phyloP scores from a whole-genome alignment of 306 rosid species.

The Acacia crassicarpa region DNA sequence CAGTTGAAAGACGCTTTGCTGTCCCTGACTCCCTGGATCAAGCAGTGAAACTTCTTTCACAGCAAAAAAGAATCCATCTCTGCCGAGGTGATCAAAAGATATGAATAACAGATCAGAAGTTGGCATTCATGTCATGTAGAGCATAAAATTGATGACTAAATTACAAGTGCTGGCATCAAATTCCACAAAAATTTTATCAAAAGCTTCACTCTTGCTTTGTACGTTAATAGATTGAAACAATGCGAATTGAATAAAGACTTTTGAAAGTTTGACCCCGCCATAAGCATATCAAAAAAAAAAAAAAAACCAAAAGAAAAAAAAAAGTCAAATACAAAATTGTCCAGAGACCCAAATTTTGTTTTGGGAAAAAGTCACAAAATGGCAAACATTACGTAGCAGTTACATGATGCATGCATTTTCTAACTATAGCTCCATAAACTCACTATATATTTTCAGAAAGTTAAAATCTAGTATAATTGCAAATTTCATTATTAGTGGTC shows the following conservation, averaged over 20 bases:
- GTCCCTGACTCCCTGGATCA: conserved; percentile 76
- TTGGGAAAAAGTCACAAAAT: neutral
- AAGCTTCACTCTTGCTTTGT: neutral
- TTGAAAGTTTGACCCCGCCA: neutral
- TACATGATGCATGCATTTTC: neutral
- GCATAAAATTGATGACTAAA: neutral
- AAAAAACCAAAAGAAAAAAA: neutral
- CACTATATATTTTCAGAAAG: neutral
- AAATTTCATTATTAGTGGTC: neutral
- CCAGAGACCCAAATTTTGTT: neutral
- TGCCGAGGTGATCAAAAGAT: conserved; percentile 32
- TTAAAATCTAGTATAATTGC: neutral
- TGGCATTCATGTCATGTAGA: conserved; percentile 4
- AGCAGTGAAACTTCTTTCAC: conserved; percentile 90
- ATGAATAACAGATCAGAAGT: neutral
- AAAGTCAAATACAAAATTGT: neutral
- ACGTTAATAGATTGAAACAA: conserved; percentile 1
- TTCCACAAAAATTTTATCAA: neutral
- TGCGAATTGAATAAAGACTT: conserved; percentile 6
- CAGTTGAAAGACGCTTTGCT: conserved; percentile 74
- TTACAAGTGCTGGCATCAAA: conserved; percentile 14
- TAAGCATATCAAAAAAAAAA: neutral
- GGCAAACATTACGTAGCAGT: neutral
- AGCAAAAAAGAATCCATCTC: conserved; percentile 74
- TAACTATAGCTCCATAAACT: neutral